Percentiles rank a stretch among this genome's conserved stretches.
These are phyloP conservation scores for Persicaria maculosa DNA, from an alignment of 148 eudicot species.

Conservation along the genomic window DNA sequence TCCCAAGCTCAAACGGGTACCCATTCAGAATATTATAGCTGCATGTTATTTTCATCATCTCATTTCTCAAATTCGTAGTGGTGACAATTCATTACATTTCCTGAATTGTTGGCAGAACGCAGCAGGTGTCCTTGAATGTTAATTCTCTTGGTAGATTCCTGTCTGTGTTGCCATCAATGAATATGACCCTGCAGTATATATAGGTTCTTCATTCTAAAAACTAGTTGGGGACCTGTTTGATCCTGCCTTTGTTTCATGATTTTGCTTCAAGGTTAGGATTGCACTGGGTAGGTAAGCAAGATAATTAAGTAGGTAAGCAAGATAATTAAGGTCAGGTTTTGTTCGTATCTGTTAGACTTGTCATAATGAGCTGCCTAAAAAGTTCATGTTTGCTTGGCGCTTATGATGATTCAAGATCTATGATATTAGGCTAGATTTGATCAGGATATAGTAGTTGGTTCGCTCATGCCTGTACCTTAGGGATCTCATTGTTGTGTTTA, in stretches of 20 bases:
- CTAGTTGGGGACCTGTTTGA: neutral
- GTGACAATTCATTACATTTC: neutral
- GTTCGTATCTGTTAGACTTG: neutral
- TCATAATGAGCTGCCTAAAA: neutral
- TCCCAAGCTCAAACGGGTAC: too few relatives aligned
- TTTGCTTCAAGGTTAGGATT: too few relatives aligned
- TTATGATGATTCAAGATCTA: neutral
- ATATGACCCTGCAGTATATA: neutral
- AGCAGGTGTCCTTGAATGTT: neutral
- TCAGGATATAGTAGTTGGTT: neutral
- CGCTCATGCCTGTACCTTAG: neutral
- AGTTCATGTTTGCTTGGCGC: neutral
- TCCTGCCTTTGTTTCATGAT: neutral
- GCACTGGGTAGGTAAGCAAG: too few relatives aligned
- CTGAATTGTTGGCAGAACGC: neutral
- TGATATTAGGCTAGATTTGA: neutral
- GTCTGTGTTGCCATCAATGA: neutral
- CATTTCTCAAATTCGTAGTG: neutral
- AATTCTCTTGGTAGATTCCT: neutral
- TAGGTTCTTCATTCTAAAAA: neutral
- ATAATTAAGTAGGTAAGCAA: too few relatives aligned
- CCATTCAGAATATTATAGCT: too few relatives aligned
- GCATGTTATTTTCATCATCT: neutral
- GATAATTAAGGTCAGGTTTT: neutral
- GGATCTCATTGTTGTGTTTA: neutral